Conservation (phyloP, 2,329 filamentous ascomycete genomes). For the Nemania sp. region DNA sequence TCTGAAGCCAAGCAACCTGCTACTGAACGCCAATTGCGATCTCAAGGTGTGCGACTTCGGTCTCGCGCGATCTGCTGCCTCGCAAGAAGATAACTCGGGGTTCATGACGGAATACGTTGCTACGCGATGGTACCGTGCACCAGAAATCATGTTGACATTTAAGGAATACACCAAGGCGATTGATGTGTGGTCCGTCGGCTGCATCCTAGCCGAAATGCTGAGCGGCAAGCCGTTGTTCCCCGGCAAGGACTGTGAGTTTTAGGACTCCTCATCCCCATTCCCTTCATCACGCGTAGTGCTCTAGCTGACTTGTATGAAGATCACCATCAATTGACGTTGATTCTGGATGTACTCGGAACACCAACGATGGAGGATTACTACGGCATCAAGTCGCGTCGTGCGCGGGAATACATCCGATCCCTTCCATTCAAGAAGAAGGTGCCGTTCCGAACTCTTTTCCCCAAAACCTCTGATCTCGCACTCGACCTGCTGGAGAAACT, state of each 20-base stretch:
- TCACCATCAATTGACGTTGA: constrained; percentile 96
- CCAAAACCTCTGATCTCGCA: constrained; percentile 97
- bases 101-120: constrained; percentile 99
- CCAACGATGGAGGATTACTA: constrained; percentile 99
- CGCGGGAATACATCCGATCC: constrained; percentile 96
- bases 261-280: not conserved
- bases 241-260: constrained; percentile 88
- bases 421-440: constrained; percentile 99
- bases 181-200: constrained; percentile 98
- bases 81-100: constrained; percentile 98
- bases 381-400: constrained; percentile 97
- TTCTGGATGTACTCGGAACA: constrained; percentile 94
- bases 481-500: constrained; percentile 94
- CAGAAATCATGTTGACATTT: constrained; percentile 99
- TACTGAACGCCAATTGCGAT: constrained; percentile 98
- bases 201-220: constrained; percentile 97
- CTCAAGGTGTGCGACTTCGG: constrained; percentile 99
- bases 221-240: constrained; percentile 98
- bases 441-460: constrained; percentile 94
- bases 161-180: constrained; percentile 99
- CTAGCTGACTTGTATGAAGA: constrained; percentile 57
- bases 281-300: not conserved
- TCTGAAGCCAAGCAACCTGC: constrained; percentile 94
- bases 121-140: constrained; percentile 97
- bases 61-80: constrained; percentile 91